Evolutionary conservation across 176 grass and related monocot genomes (phyloP).

Genomic region (Musa acuminata): DNA sequence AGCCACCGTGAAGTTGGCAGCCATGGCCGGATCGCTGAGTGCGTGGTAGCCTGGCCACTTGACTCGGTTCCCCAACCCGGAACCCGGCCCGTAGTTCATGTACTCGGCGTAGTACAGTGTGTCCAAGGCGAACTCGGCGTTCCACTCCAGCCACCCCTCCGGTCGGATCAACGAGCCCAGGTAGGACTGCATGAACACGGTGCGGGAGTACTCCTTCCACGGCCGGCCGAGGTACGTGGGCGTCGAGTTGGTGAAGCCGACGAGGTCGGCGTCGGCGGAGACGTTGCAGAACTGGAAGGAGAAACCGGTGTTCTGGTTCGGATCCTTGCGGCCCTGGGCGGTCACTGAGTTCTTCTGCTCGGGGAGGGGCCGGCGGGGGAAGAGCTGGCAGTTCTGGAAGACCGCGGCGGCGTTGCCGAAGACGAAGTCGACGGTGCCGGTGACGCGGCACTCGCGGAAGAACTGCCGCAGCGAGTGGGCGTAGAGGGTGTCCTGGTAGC

Average conservation of each 20-base stretch:
- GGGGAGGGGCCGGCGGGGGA: not conserved
- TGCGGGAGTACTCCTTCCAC: conserved; percentile 14
- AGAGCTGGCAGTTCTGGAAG: conserved; percentile 5
- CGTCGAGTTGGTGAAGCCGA: not conserved
- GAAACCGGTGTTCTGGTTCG: conserved; percentile 16
- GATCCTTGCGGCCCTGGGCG: conserved; percentile 2
- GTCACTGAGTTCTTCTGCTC: conserved; percentile 13
- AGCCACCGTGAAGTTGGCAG: conserved; percentile 6
- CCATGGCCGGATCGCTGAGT: not conserved
- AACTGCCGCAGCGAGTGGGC: conserved; percentile 21
- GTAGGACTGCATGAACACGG: conserved; percentile 13
- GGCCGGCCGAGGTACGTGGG: conserved; percentile 9
- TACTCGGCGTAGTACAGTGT: conserved; percentile 20
- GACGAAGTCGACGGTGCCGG: conserved; percentile 15
- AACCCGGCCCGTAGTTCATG: conserved; percentile 15
- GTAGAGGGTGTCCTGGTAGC: conserved; percentile 11
- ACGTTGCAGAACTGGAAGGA: conserved; percentile 18
- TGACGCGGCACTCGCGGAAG: conserved; percentile 5
- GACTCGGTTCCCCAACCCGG: not conserved
- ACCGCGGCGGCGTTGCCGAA: conserved; percentile 18
- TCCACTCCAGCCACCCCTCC: conserved; percentile 12
- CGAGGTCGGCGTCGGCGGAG: not conserved
- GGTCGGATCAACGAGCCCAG: not conserved
- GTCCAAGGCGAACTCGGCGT: conserved; percentile 1
- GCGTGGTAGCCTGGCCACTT: conserved; percentile 4